Evolutionary conservation across 2,329 filamentous ascomycete genomes (phyloP).

Genomic region (Calonectria leucothoes): DNA sequence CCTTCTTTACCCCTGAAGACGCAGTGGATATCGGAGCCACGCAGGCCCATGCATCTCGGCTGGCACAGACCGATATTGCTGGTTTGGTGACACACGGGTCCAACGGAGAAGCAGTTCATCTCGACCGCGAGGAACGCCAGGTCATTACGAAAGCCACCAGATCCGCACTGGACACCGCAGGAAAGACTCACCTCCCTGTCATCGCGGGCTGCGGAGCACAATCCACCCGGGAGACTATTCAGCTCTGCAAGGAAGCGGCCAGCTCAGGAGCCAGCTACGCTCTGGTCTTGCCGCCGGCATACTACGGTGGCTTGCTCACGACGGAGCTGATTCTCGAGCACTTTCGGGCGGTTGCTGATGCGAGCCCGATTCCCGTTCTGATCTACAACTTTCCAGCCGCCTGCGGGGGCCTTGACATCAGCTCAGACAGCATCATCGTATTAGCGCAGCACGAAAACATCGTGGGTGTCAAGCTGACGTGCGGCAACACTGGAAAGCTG

Average conservation of each 20-base stretch:
- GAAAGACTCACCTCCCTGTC: constrained; percentile 66
- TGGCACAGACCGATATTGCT: constrained; percentile 72
- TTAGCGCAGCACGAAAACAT: constrained; percentile 68
- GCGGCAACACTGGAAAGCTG: constrained; percentile 73
- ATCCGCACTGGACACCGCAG: constrained; percentile 67
- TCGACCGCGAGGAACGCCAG: constrained; percentile 73
- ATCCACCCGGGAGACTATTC: constrained; percentile 74
- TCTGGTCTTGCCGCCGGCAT: constrained; percentile 75
- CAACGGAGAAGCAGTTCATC: constrained; percentile 80
- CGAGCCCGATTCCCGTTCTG: constrained; percentile 67
- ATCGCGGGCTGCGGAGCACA: constrained; percentile 78
- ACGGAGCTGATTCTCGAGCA: constrained; percentile 68
- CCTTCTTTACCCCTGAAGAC: constrained; percentile 69
- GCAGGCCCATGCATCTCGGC: constrained; percentile 64
- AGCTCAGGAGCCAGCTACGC: constrained; percentile 74
- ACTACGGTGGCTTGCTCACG: constrained; percentile 72
- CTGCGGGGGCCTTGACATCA: constrained; percentile 67
- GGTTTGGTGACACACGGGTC: constrained; percentile 78
- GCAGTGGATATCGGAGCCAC: constrained; percentile 66
- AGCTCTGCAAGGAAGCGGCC: constrained; percentile 73
- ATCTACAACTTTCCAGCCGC: constrained; percentile 74
- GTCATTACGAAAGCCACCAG: constrained; percentile 71
- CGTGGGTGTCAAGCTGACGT: constrained; percentile 72
- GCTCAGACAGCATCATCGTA: constrained; percentile 66
- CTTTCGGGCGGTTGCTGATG: constrained; percentile 71